Percentiles rank a stretch among this genome's conserved stretches.
Conservation (phyloP, 1,139 yeast species). For the Diutina pseudorugosa region DNA sequence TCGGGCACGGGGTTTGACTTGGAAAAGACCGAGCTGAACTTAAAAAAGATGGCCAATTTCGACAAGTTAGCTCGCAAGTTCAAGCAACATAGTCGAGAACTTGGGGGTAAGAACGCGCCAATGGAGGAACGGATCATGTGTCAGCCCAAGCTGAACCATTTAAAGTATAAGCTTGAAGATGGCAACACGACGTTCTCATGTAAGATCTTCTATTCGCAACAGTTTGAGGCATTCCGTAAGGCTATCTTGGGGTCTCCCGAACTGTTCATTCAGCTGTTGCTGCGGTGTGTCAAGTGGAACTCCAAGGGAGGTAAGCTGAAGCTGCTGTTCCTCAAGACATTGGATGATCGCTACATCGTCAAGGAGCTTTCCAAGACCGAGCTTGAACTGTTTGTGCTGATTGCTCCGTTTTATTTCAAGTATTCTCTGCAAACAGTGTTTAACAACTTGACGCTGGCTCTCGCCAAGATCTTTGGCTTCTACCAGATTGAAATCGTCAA, state of each 20-base stretch:
- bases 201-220: constrained; percentile 90
- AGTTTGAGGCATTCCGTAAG: constrained; percentile 84
- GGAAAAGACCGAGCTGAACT: constrained; percentile 7
- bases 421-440: constrained; percentile 92
- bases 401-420: constrained; percentile 94
- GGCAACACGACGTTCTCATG: constrained; percentile 78
- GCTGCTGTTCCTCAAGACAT: constrained; percentile 80
- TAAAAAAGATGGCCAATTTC: constrained; percentile 17
- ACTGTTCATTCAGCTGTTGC: constrained; percentile 73
- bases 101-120: constrained; percentile 9
- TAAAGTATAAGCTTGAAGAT: constrained; percentile 84
- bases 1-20: constrained; percentile 11
- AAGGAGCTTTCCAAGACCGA: constrained; percentile 85
- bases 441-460: constrained; percentile 86
- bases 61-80: constrained; percentile 33
- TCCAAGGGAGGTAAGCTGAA: constrained; percentile 96
- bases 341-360: constrained; percentile 80
- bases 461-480: constrained; percentile 92
- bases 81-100: constrained; percentile 18
- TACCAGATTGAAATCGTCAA: constrained; percentile 86
- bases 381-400: constrained; percentile 83
- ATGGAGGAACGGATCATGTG: constrained; percentile 56
- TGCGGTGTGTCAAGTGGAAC: constrained; percentile 93
- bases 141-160: constrained; percentile 76
- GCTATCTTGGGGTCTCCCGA: constrained; percentile 65